Evolutionary conservation across 352 stramenopile genomes (phyloP).

Genomic region (Phytophthora constricta): DNA sequence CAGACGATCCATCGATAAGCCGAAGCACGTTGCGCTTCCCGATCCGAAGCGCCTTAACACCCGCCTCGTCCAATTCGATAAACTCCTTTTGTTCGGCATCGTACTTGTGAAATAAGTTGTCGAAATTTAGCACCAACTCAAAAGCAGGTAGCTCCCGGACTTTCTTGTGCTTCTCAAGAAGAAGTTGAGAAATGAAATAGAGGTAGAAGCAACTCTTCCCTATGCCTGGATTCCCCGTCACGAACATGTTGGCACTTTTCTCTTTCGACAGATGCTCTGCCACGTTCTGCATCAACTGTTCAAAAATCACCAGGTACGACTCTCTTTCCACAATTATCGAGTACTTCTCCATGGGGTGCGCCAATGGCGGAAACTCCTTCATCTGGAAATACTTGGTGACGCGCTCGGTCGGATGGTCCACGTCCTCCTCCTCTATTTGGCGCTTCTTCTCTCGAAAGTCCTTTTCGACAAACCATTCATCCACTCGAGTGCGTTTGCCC

Average conservation of each 20-base stretch:
- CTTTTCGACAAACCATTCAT: conserved; percentile 13
- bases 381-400: conserved; percentile 21
- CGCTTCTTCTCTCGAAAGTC: conserved; percentile 10
- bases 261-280: not conserved
- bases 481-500: conserved; percentile 12
- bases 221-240: conserved; percentile 34
- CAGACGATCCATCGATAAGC: conserved; percentile 26
- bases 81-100: conserved; percentile 4
- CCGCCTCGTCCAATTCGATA: conserved; percentile 3
- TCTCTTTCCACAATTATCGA: conserved; percentile 17
- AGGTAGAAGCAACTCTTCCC: conserved; percentile 35
- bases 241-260: conserved; percentile 7
- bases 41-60: not conserved
- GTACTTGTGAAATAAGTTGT: conserved; percentile 7
- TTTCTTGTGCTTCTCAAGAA: not conserved
- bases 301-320: conserved; percentile 17
- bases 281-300: conserved; percentile 5
- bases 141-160: conserved; percentile 6
- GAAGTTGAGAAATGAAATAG: conserved; percentile 31
- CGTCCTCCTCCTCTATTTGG: conserved; percentile 5
- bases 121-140: conserved; percentile 28
- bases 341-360: conserved; percentile 6
- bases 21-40: conserved; percentile 17
- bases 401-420: not conserved
- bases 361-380: conserved; percentile 10